These are phyloP conservation scores for Takashimella koratensis DNA, from an alignment of 1,284 basidiomycete species.

Conservation along the genomic window DNA sequence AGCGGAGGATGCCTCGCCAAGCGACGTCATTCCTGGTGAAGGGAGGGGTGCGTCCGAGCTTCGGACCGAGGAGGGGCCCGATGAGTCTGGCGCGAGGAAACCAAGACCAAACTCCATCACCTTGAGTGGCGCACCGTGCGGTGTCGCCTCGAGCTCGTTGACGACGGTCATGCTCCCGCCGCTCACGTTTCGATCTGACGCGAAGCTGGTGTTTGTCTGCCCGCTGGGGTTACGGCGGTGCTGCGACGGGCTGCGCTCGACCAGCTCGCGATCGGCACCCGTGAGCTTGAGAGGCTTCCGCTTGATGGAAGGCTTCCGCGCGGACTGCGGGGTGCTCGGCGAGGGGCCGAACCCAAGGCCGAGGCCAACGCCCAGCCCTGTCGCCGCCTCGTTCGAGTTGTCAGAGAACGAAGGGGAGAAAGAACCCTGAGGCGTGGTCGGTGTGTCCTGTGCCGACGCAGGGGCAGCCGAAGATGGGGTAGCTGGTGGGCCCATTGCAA, in stretches of 20 bases:
- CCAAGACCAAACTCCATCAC: conserved; percentile 11
- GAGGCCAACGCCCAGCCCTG: not conserved
- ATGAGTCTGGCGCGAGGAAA: conserved; percentile 17
- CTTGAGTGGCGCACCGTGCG: not conserved
- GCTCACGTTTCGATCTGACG: not conserved
- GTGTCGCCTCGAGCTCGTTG: not conserved
- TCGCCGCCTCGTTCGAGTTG: not conserved
- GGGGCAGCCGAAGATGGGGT: not conserved
- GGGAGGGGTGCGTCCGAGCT: not conserved
- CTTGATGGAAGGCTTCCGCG: conserved; percentile 16
- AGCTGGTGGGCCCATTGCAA: not conserved
- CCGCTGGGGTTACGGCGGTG: conserved; percentile 14
- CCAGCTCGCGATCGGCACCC: conserved; percentile 33
- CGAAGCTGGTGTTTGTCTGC: not conserved
- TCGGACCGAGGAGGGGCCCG: not conserved
- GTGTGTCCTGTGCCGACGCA: not conserved
- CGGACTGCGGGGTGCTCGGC: not conserved
- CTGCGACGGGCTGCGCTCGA: conserved; percentile 21
- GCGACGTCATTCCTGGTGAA: not conserved
- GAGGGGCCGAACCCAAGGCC: not conserved
- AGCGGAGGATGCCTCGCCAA: not conserved
- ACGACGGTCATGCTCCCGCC: not conserved
- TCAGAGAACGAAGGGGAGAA: not conserved
- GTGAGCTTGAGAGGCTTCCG: conserved; percentile 41
- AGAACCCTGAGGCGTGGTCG: not conserved